Base-by-base conservation (phyloP, 108 stramenopile genomes). In the Skeletonema potamos region DNA sequence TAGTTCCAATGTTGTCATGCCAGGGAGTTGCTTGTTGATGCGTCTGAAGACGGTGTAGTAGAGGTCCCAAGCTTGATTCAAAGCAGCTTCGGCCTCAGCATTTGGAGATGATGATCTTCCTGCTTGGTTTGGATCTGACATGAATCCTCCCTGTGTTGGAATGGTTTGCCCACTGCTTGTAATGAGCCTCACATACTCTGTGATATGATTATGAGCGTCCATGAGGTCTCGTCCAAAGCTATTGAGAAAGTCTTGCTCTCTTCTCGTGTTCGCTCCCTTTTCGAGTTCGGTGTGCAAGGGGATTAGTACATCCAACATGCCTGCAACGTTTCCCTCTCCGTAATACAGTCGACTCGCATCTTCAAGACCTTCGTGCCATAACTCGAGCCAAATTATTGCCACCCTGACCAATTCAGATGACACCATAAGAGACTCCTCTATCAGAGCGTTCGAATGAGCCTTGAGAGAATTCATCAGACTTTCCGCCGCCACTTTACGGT, bases 321-420 rank as follows among this genome's bases (percentile, higher is more conserved):
- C 97, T 12, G 93, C 76, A 12, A 97, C 85, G 76, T 99, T 93
- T n/a, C 95, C 94, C 70, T 98, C 97, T 43, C 91, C 94, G 65
- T 92, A 98, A 73, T 93, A 96, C 5, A 94, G 81, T 12, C 92
- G 70, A 24, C 87, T 86, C 0, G 99, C 98, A 68, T 99, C 98
- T 70, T 99, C 98, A 10, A 99, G 83, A 7, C 91, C 96, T 67
- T 94, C 96, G 57, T 97, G 98, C 99, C 99, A 99, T 44, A 91
- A 81, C 77, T 99, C 99, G n/a, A 94, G 82, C 98, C 98, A 99
- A 22, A 98, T 84, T 44, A 99, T 98, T 41, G 98, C 97, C n/a
- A 99, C 97, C n/a, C 97, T 89, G 54, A 99, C 97, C 18, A 99
- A 84, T 72, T 99, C 98, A 6, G 91, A 84, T 29, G 94, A 95